Conservation (phyloP, 768 basidiomycete genomes). For the Amyloporia xantha region DNA sequence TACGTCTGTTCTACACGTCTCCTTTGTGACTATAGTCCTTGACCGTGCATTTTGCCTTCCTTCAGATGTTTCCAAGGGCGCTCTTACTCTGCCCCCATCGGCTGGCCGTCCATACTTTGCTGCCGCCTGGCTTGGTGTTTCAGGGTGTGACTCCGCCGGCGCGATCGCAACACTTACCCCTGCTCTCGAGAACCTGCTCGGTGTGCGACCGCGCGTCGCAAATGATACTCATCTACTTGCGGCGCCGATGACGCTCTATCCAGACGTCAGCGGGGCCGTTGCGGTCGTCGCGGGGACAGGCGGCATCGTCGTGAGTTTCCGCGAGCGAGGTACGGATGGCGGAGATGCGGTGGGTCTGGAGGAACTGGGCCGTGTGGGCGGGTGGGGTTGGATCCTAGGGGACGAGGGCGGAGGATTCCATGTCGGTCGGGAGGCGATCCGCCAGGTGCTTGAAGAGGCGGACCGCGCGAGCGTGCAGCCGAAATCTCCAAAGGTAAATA, state of each 20-base stretch:
- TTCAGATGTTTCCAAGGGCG: no score
- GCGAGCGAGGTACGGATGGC: constrained; percentile 15
- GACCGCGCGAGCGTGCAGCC: constrained; percentile 39
- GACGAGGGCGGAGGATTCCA: constrained; percentile 82
- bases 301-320: constrained; percentile 64
- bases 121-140: constrained; percentile 78
- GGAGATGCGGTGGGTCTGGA: constrained; percentile 34
- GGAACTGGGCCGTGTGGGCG: constrained; percentile 66
- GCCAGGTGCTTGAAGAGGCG: constrained; percentile 53
- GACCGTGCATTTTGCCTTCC: neutral
- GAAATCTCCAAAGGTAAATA: neutral
- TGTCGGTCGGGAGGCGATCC: constrained; percentile 70
- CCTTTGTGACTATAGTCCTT: no score
- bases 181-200: constrained; percentile 49
- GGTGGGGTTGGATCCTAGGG: constrained; percentile 82
- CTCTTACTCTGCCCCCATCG: constrained; percentile 21
- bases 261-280: constrained; percentile 56
- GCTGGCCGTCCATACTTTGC: constrained; percentile 38
- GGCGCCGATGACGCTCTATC: constrained; percentile 60
- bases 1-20: neutral
- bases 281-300: constrained; percentile 81
- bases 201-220: constrained; percentile 51
- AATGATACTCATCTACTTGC: constrained; percentile 87
- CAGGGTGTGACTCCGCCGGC: constrained; percentile 71
- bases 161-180: constrained; percentile 51